Conservation (phyloP, 495 filamentous ascomycete species). For the Tuber borchii region DNA sequence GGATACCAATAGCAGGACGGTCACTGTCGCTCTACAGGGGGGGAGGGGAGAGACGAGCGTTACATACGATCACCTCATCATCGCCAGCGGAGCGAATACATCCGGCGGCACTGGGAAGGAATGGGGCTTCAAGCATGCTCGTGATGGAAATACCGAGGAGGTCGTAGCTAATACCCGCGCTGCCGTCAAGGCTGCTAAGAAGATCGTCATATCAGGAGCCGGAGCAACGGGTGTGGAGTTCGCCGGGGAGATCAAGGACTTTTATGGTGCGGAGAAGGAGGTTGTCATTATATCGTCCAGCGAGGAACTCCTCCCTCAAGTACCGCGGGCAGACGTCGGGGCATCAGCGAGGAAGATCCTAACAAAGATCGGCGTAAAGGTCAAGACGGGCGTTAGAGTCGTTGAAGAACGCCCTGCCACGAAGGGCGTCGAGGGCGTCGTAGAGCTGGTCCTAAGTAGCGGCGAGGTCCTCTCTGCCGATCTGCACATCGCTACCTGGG, state of each 20-base stretch:
- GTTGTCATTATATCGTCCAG: slow-evolving; percentile 49
- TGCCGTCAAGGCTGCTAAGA: slow-evolving; percentile 50
- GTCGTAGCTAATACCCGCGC: slow-evolving; percentile 18
- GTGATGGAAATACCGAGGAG: slow-evolving; percentile 22
- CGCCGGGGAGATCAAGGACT: slow-evolving; percentile 50
- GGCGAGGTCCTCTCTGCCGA: slow-evolving; percentile 49
- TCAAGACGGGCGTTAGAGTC: slow-evolving; percentile 46
- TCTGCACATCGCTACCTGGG: slow-evolving; percentile 59
- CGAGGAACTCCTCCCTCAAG: slow-evolving; percentile 44
- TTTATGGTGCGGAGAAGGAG: slow-evolving; percentile 44
- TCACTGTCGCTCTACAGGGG: slow-evolving; percentile 27
- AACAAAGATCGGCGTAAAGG: slow-evolving; percentile 49
- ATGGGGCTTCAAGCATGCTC: slow-evolving; percentile 41
- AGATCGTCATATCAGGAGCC: slow-evolving; percentile 60
- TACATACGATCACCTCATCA: slow-evolving; percentile 43
- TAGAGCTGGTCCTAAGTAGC: slow-evolving; percentile 36
- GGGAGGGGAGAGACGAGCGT: slow-evolving; percentile 26
- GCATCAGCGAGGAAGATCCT: slow-evolving; percentile 46
- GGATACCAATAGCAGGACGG: slow-evolving; percentile 31
- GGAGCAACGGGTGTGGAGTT: slow-evolving; percentile 63
- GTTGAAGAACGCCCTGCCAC: slow-evolving; percentile 17
- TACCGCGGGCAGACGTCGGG: slow-evolving; percentile 40
- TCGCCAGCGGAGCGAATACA: slow-evolving; percentile 42
- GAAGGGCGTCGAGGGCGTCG: slow-evolving; percentile 5
- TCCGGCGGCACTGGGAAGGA: slow-evolving; percentile 20